phyloP scores from a whole-genome alignment of 768 basidiomycete genomes.

The Leucosporidium scottii region DNA sequence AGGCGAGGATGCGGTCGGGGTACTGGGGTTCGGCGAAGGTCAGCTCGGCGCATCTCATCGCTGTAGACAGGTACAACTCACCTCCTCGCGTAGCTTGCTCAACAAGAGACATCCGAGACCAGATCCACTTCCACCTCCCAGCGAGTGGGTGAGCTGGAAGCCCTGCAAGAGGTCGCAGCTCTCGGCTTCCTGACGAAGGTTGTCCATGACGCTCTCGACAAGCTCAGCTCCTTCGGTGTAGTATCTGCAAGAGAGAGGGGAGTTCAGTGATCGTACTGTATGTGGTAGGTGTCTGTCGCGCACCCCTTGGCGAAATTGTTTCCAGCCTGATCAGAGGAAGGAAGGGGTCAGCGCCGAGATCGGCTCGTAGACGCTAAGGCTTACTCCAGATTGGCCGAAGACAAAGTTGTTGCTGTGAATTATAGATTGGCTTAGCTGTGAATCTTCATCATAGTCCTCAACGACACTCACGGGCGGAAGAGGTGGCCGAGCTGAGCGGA shows the following conservation, averaged over 20 bases:
- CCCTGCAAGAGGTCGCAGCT: constrained; percentile 80
- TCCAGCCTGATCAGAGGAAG: constrained; percentile 58
- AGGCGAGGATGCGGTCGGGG: constrained; percentile 47
- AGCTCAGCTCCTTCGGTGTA: constrained; percentile 95
- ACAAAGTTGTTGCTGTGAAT: constrained; percentile 50
- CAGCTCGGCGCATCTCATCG: not conserved
- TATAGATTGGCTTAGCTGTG: no score
- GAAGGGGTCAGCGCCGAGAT: constrained; percentile 46
- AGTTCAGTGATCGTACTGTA: no score
- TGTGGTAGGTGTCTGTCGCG: constrained; percentile 48
- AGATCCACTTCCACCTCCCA: constrained; percentile 86
- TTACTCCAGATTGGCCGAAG: constrained; percentile 9
- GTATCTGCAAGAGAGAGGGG: constrained; percentile 40
- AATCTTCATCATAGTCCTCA: no score
- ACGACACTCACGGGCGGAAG: constrained; percentile 62
- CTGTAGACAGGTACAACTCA: no score
- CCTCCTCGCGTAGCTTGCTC: constrained; percentile 68
- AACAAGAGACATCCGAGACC: constrained; percentile 74
- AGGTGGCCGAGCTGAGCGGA: constrained; percentile 54
- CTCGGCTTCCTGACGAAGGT: constrained; percentile 61
- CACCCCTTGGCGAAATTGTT: constrained; percentile 98
- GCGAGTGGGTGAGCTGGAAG: constrained; percentile 74
- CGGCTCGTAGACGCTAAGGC: not conserved
- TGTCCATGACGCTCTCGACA: constrained; percentile 56
- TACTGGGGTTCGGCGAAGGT: not conserved